Percentiles rank a stretch among this genome's conserved stretches.
Evolutionary conservation across 495 filamentous ascomycete genomes (phyloP).

Genomic region (Cercophora scortea): DNA sequence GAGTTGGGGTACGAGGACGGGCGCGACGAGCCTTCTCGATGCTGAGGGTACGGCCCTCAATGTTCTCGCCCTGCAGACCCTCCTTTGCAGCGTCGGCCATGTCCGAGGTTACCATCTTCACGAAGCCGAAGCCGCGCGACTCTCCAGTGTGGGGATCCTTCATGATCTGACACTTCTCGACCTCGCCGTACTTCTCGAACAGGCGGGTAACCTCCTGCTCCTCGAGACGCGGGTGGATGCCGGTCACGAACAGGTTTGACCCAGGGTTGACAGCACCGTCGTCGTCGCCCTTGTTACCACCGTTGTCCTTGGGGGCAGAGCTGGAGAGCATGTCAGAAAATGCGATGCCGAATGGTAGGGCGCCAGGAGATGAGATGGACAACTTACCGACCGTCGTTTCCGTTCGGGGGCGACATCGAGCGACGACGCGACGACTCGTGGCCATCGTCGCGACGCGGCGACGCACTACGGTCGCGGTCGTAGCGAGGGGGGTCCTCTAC

Average conservation of each 20-base stretch:
- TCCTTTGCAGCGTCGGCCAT: slow-evolving; percentile 96
- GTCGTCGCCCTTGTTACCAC: slow-evolving; percentile 53
- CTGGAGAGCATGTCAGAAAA: slow-evolving; percentile 1
- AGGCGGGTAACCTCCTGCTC: slow-evolving; percentile 88
- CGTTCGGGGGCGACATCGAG: slow-evolving; percentile 62
- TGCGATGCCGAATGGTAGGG: not conserved
- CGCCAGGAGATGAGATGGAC: not conserved
- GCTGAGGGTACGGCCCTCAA: slow-evolving; percentile 92
- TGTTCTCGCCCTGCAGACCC: slow-evolving; percentile 86
- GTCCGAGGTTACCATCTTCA: slow-evolving; percentile 93
- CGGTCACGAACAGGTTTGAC: slow-evolving; percentile 98
- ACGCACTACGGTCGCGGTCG: slow-evolving; percentile 78
- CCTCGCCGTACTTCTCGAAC: slow-evolving; percentile 96
- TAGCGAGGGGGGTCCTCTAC: slow-evolving; percentile 71
- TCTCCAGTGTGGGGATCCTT: slow-evolving; percentile 95
- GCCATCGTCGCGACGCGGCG: slow-evolving; percentile 71
- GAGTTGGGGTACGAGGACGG: slow-evolving; percentile 90
- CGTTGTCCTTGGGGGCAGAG: slow-evolving; percentile 20
- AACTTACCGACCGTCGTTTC: slow-evolving; percentile 56
- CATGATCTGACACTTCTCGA: slow-evolving; percentile 99
- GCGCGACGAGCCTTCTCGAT: slow-evolving; percentile 98
- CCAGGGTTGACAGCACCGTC: slow-evolving; percentile 82
- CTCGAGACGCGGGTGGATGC: slow-evolving; percentile 88
- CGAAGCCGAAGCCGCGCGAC: slow-evolving; percentile 97
- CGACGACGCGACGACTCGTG: slow-evolving; percentile 61